Evolutionary conservation across 441 rosid species (phyloP).

Genomic region (Gossypium gossypioides): DNA sequence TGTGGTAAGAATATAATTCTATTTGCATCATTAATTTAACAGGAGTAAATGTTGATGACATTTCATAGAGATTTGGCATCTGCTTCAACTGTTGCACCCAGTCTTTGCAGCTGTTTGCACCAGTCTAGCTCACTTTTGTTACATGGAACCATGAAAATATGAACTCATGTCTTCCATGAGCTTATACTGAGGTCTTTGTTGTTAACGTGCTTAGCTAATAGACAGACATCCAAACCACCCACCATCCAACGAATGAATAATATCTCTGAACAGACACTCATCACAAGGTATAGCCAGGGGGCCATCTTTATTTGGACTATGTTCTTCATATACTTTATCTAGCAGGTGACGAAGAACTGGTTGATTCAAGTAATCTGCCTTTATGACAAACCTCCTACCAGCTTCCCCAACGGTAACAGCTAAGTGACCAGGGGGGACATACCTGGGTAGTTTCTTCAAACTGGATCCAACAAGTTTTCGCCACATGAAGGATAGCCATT

Average conservation of each 20-base stretch:
- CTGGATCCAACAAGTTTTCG: constrained; percentile 18
- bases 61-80: neutral
- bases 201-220: constrained; percentile 8
- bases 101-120: neutral
- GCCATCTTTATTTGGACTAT: constrained; percentile 18
- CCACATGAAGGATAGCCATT: constrained; percentile 12
- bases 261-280: constrained; percentile 24
- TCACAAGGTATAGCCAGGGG: constrained; percentile 26
- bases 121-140: constrained; percentile 12
- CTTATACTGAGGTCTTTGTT: constrained; percentile 11
- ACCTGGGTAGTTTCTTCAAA: constrained; percentile 20
- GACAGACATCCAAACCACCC: constrained; percentile 1
- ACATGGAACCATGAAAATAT: constrained; percentile 13
- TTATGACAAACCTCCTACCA: constrained; percentile 19
- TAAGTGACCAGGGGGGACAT: constrained; percentile 28
- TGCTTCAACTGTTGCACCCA: constrained; percentile 3
- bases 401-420: constrained; percentile 21
- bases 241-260: constrained; percentile 14
- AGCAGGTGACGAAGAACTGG: constrained; percentile 27
- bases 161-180: neutral
- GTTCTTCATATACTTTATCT: constrained; percentile 19
- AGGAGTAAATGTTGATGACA: neutral
- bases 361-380: constrained; percentile 26
- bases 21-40: neutral
- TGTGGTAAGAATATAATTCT: neutral